A percentile compares a stretch with the other conserved stretches of the same genome.
These are phyloP conservation scores for Phyllosticta citriasiana DNA, from an alignment of 2,329 filamentous ascomycete genomes.

Conservation along the genomic window DNA sequence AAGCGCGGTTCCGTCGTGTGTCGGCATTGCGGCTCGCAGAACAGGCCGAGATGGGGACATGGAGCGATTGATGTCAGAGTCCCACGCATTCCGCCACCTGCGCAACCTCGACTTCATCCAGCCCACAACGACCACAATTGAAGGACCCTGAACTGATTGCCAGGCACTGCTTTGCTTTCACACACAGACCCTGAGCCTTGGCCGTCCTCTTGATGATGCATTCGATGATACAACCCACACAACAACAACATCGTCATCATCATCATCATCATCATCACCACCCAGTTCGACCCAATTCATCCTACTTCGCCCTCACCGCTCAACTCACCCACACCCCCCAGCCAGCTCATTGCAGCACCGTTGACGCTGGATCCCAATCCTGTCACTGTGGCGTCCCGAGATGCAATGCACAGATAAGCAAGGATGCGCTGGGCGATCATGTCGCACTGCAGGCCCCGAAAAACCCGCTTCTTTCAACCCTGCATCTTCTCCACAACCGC, in stretches of 20 bases:
- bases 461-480: slow-evolving; percentile 10
- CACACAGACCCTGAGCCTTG: no score
- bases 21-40: background rate
- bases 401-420: slow-evolving; percentile 2
- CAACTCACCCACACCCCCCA: background rate
- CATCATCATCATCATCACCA: background rate
- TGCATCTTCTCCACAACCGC: slow-evolving; percentile 7
- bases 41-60: background rate
- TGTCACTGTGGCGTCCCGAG: background rate
- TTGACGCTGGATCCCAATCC: background rate
- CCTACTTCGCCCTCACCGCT: background rate
- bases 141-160: background rate
- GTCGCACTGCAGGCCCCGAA: background rate
- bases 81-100: background rate
- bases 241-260: no score
- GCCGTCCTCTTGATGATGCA: no score
- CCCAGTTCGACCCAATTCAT: background rate
- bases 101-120: background rate
- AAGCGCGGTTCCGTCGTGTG: background rate
- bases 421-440: slow-evolving; percentile 8
- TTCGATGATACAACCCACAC: no score
- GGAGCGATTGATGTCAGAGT: background rate
- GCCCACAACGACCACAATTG: background rate
- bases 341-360: background rate
- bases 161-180: no score